Evolutionary conservation across 345 rosid genomes (phyloP).

Genomic region (Populus euphratica): DNA sequence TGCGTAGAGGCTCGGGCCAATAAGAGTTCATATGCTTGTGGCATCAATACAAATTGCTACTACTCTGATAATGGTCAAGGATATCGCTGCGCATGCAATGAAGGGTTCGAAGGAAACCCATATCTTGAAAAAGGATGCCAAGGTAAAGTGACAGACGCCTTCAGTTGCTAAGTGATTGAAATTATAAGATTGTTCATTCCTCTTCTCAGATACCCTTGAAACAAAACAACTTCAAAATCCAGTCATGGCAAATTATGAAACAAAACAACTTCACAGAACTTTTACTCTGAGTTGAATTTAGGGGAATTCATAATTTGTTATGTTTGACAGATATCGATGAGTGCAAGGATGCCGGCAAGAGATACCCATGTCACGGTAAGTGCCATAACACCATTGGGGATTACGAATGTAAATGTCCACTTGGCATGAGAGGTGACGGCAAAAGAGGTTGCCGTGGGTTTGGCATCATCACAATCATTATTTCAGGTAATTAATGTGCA

Average conservation of each 20-base stretch:
- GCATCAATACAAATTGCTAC: not conserved
- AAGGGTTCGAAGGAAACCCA: slow-evolving; percentile 24
- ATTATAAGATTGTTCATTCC: too few species aligned
- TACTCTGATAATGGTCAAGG: slow-evolving; percentile 5
- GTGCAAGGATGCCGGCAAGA: not conserved
- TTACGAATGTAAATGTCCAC: slow-evolving; percentile 18
- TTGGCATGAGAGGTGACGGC: slow-evolving; percentile 17
- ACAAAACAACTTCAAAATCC: too few species aligned
- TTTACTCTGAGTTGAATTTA: too few species aligned
- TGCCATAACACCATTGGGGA: slow-evolving; percentile 12
- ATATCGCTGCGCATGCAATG: slow-evolving; percentile 12
- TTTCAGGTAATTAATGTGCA: too few species aligned
- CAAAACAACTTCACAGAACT: not conserved
- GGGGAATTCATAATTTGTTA: too few species aligned
- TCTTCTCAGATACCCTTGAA: not conserved
- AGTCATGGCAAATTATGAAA: not conserved
- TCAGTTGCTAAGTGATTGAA: too few species aligned
- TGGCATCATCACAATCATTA: not conserved
- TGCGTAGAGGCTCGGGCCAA: slow-evolving; percentile 7
- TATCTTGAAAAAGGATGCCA: slow-evolving; percentile 13
- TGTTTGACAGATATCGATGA: slow-evolving; percentile 5
- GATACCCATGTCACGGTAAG: slow-evolving; percentile 7
- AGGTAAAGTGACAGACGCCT: slow-evolving; percentile 1
- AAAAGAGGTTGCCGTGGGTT: slow-evolving; percentile 12
- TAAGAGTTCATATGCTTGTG: not conserved